These are phyloP conservation scores for Penicillium coprophilum DNA, from an alignment of 495 filamentous ascomycete species.

Conservation along the genomic window DNA sequence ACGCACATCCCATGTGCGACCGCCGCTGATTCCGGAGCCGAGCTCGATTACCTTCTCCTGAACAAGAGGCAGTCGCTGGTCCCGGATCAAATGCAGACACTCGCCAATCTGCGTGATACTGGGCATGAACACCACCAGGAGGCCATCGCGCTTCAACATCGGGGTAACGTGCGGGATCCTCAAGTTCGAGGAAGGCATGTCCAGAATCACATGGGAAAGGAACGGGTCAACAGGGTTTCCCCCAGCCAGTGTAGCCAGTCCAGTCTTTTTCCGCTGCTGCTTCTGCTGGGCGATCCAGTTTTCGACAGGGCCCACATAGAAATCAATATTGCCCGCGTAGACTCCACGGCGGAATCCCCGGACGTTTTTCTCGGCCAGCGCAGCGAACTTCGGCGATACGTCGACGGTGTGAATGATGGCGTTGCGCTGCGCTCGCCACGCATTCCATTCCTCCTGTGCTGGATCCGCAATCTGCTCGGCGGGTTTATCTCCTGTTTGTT, in stretches of 20 bases:
- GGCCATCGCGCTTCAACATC: slow-evolving; percentile 59
- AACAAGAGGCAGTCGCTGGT: slow-evolving; percentile 52
- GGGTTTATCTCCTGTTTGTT: slow-evolving; percentile 4
- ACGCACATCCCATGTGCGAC: slow-evolving; percentile 66
- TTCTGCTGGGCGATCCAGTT: slow-evolving; percentile 60
- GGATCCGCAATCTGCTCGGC: slow-evolving; percentile 9
- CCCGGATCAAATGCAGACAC: slow-evolving; percentile 54
- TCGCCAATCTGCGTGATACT: slow-evolving; percentile 73
- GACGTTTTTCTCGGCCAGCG: slow-evolving; percentile 60
- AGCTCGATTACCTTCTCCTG: slow-evolving; percentile 67
- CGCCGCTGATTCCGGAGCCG: slow-evolving; percentile 54
- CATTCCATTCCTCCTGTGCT: slow-evolving; percentile 37
- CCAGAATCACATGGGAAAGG: slow-evolving; percentile 65
- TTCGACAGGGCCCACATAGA: slow-evolving; percentile 64
- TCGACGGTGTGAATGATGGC: slow-evolving; percentile 75
- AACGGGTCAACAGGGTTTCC: slow-evolving; percentile 49
- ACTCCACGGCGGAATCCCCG: slow-evolving; percentile 65
- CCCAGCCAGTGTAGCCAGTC: slow-evolving; percentile 17
- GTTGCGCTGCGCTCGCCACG: slow-evolving; percentile 52
- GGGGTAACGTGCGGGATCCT: slow-evolving; percentile 58
- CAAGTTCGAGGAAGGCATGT: slow-evolving; percentile 61
- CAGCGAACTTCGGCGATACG: slow-evolving; percentile 54
- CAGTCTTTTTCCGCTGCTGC: slow-evolving; percentile 27
- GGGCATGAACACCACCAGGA: slow-evolving; percentile 68
- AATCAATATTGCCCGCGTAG: slow-evolving; percentile 65